These are phyloP conservation scores for Aspergillus udagawae DNA, from an alignment of 2,329 filamentous ascomycete genomes.

Conservation along the genomic window DNA sequence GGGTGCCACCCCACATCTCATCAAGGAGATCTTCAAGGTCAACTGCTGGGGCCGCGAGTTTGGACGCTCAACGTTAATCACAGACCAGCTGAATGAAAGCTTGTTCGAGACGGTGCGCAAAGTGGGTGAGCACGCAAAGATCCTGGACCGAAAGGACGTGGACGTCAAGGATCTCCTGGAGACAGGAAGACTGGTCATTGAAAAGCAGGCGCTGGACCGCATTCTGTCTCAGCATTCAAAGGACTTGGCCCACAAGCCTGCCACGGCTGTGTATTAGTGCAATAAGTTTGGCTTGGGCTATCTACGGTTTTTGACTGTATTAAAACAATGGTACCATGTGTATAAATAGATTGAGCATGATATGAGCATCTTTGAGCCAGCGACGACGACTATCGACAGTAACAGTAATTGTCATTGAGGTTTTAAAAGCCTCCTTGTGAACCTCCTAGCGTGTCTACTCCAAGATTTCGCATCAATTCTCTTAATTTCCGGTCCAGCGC, in stretches of 20 bases:
- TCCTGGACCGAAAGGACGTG: conserved; percentile 69
- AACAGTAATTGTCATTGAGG: not conserved
- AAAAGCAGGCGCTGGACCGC: conserved; percentile 71
- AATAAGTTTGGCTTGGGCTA: conserved; percentile 3
- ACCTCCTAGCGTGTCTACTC: not conserved
- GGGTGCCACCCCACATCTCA: conserved; percentile 50
- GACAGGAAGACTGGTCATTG: conserved; percentile 78
- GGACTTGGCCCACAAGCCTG: conserved; percentile 34
- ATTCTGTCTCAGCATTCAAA: conserved; percentile 65
- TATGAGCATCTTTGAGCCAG: conserved; percentile 4
- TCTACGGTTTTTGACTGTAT: conserved; percentile 13
- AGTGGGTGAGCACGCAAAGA: conserved; percentile 63
- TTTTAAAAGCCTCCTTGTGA: not conserved
- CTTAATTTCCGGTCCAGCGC: not conserved
- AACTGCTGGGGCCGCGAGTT: conserved; percentile 65
- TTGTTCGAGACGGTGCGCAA: conserved; percentile 65
- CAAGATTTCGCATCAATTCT: not conserved
- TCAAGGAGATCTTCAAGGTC: conserved; percentile 63
- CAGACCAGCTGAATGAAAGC: conserved; percentile 55
- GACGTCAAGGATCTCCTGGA: conserved; percentile 94
- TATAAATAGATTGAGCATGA: conserved; percentile 30
- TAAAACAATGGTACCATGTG: conserved; percentile 13
- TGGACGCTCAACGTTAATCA: conserved; percentile 74
- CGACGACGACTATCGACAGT: too few species aligned
- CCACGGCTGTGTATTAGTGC: conserved; percentile 31